phyloP scores from a whole-genome alignment of 345 rosid species.

The Syzygium aqueum region DNA sequence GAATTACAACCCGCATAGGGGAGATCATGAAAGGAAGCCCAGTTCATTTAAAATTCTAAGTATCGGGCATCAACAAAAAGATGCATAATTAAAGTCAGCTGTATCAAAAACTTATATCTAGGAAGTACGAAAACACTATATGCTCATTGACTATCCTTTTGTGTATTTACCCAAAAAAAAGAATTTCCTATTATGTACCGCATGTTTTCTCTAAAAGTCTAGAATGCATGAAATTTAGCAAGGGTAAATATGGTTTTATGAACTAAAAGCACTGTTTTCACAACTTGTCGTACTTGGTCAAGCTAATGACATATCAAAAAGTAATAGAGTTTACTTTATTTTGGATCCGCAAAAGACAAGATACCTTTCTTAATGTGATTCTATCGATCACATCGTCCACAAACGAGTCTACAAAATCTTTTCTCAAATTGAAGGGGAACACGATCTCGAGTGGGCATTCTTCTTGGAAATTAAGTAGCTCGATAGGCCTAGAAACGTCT shows the following conservation, averaged over 20 bases:
- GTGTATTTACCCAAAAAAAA: not conserved
- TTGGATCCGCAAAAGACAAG: not conserved
- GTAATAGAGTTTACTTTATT: not conserved
- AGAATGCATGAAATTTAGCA: not conserved
- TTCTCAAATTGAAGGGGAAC: not conserved
- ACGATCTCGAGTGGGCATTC: not conserved
- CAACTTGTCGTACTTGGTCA: not conserved
- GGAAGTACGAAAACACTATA: not conserved
- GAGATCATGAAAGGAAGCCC: not conserved
- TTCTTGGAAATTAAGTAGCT: not conserved
- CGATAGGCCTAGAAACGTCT: not conserved
- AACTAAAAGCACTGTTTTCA: not conserved
- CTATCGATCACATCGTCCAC: not conserved
- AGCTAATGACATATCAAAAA: too few relatives aligned
- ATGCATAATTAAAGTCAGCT: too few relatives aligned
- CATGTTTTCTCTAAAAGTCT: not conserved
- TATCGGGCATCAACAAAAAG: too few relatives aligned
- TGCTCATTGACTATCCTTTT: not conserved
- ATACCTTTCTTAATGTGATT: not conserved
- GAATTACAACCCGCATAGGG: not conserved
- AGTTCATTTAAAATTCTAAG: not conserved
- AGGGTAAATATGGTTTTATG: not conserved
- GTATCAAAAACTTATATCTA: not conserved
- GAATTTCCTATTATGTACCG: too few relatives aligned
- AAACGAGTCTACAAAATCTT: not conserved